Evolutionary conservation across 129 eudicot genomes (phyloP).

Genomic region (Escallonia rubra): DNA sequence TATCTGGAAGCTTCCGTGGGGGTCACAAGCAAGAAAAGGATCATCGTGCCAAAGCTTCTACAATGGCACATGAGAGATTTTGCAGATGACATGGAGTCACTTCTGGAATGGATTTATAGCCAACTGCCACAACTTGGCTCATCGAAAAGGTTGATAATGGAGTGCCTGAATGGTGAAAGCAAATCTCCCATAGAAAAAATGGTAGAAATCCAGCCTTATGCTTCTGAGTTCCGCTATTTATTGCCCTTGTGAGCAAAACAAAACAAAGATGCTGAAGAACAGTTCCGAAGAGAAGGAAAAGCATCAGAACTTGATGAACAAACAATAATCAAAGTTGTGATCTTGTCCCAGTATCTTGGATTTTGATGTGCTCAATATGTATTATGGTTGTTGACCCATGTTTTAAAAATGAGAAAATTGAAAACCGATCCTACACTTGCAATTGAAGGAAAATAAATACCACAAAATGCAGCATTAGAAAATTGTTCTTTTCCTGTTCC

Average conservation of each 20-base stretch:
- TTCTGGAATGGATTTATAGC: slow-evolving; percentile 93
- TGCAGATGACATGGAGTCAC: slow-evolving; percentile 93
- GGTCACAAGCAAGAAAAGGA: slow-evolving; percentile 76
- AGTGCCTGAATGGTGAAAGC: slow-evolving; percentile 63
- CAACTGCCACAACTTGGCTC: slow-evolving; percentile 65
- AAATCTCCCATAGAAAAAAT: slow-evolving; percentile 49
- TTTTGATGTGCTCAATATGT: too few species aligned
- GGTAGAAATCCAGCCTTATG: slow-evolving; percentile 77
- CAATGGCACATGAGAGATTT: slow-evolving; percentile 97
- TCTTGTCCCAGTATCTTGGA: too few species aligned
- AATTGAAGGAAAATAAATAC: too few species aligned
- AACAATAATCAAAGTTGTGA: too few species aligned
- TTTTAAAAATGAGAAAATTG: too few species aligned
- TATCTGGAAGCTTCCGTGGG: slow-evolving; percentile 87
- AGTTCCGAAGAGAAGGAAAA: too few species aligned
- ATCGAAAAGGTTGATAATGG: slow-evolving; percentile 71
- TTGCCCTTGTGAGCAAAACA: slow-evolving; percentile 39
- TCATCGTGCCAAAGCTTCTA: slow-evolving; percentile 74
- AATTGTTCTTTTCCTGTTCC: too few species aligned
- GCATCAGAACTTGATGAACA: background rate
- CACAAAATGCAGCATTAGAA: too few species aligned
- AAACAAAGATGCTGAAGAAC: background rate
- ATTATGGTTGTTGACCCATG: too few species aligned
- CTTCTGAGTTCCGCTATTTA: slow-evolving; percentile 75
- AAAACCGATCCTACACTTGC: too few species aligned